phyloP scores from a whole-genome alignment of 306 rosid species.

The Ochetophila trinervis region DNA sequence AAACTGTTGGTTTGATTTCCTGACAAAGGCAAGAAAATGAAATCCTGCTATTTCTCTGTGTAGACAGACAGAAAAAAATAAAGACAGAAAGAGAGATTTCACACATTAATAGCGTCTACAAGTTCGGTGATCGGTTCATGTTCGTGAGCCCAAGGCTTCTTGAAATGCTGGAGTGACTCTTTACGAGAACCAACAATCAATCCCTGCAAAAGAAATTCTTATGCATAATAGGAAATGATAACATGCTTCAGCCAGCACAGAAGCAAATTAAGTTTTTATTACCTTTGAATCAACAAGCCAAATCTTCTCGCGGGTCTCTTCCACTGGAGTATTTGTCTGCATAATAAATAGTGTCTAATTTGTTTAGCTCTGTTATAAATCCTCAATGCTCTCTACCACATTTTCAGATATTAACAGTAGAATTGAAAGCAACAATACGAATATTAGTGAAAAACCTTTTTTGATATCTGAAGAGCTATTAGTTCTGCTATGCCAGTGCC shows the following conservation, averaged over 20 bases:
- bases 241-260: slow-evolving; percentile 8
- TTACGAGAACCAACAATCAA: slow-evolving; percentile 73
- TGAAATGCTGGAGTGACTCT: slow-evolving; percentile 93
- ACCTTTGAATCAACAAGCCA: slow-evolving; percentile 99
- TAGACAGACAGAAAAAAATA: background rate
- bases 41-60: background rate
- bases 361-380: background rate
- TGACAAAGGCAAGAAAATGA: slow-evolving; percentile 34
- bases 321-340: slow-evolving; percentile 79
- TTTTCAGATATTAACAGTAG: background rate
- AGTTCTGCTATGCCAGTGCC: slow-evolving; percentile 98
- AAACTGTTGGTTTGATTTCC: slow-evolving; percentile 83
- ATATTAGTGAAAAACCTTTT: slow-evolving; percentile 51
- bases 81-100: slow-evolving; percentile 28
- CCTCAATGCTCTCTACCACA: background rate
- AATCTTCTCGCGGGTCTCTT: slow-evolving; percentile 76
- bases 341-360: slow-evolving; percentile 8
- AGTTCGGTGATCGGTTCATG: slow-evolving; percentile 63
- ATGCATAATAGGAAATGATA: slow-evolving; percentile 16
- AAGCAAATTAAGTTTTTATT: slow-evolving; percentile 14
- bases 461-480: slow-evolving; percentile 92
- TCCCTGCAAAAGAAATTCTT: slow-evolving; percentile 51
- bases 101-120: slow-evolving; percentile 65
- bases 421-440: background rate
- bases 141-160: slow-evolving; percentile 96